Base-by-base conservation (phyloP, 2,329 filamentous ascomycete genomes). In the Colletotrichum musae region DNA sequence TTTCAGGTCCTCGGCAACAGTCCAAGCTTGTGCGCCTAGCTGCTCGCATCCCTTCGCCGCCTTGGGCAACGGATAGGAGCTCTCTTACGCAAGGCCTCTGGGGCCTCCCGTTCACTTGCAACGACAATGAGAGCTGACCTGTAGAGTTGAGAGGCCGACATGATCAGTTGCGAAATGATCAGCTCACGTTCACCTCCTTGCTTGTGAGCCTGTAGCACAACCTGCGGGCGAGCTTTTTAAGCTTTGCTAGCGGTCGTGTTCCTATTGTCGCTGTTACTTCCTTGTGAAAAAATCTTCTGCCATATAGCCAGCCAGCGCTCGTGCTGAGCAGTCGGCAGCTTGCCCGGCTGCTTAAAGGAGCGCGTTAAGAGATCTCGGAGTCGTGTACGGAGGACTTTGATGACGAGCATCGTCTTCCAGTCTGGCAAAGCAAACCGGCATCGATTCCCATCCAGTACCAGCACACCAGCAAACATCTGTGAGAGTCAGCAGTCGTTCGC, bases 321-420 rank as follows among this genome's bases (percentile, higher is more conserved):
- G 74, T 94, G 91, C 75, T 92, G 90, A 26, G 87, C 83, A 0
- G 91, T 90, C 7, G 86, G 86, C 32, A 89, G 76, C 73, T 88
- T 90, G 12, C 89, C 89, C 0, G 90, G 90, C 72, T 84, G 87
- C 79, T 89, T 92, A 82, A 97, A 94, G 24, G 89, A 87, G 36
- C 88, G 86, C 1, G 89, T 89, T 54, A 97, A 84, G 48, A 97
- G 88, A 73, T 97, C 94, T 72, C 92, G 90, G 18, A 97, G 84
- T 28, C 92, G 88, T 2, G 86, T 84, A 21, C 94, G 89, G 61
- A 98, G 83, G 6, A 91, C 89, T 81, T 98, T 98, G 76, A 99
- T 83, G n/a, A 92, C 94, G 43, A 97, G 88, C 86, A 96, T 91
- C 0, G 92, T 92, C 81, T 95, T 97, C 95, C 95, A 98, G 77